Evolutionary conservation across 1,284 basidiomycete species (phyloP), one percentile per base, ranked within the genome.

Genomic region (Vanrija humicola): DNA sequence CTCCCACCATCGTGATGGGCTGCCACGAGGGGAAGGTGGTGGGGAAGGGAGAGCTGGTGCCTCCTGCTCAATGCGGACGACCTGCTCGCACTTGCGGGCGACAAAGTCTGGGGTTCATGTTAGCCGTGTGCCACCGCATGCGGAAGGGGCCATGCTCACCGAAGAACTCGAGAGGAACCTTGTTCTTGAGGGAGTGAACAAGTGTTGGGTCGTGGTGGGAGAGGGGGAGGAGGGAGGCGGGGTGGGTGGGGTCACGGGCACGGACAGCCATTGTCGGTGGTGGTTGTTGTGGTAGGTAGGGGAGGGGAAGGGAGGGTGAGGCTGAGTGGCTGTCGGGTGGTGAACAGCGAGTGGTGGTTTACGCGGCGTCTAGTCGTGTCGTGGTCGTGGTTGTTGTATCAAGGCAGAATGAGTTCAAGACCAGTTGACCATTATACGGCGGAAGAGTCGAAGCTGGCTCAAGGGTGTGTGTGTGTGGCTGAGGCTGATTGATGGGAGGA

Each of bases 131-230:
- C 38, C 19, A 23, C 38, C 8, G 18, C n/a, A 18, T 46, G 42
- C 21, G 26, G 29, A 25, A 28, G 38, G 83, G 53, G 90, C 85
- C 85, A 18, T 79, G 83, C 69, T 81, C 82, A 68, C 82, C 79
- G 77, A 93, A 81, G 67, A 94, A 86, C 62, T 82, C 80, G 61
- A 90, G 78, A 64, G 61, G 63, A 43, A 72, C 68, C 60, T 67
- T 64, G 64, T 64, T 72, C 62, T 68, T 69, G 54, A 73, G 65
- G 28, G 56, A 64, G 60, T 69, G 58, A 25, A 73, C 70, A 18
- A 95, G 82, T 52, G 80, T 81, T 14, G 84, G 84, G 74, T 87
- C 83, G 77, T 91, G 90, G 53, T 78, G 70, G 43, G 80, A 80
- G 52, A 81, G 75, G 56, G 85, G 83, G 55, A 88, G 69, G 63